Evolutionary conservation across 441 rosid genomes (phyloP), one percentile per base, ranked within the genome.

Genomic region (Euphorbia corollata): DNA sequence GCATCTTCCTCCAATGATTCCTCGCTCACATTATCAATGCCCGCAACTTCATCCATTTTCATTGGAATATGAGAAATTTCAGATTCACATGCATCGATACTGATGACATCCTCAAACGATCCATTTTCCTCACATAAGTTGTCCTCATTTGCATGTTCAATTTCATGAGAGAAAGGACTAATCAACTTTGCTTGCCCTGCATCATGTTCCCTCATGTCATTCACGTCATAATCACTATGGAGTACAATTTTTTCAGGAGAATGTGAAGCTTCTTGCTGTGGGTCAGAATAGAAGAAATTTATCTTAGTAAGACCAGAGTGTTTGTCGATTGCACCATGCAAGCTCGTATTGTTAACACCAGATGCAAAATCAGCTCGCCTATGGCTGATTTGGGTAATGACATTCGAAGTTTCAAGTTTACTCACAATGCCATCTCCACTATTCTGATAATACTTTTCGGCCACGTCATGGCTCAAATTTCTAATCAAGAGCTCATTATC

Each of bases 31-130:
- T 65, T 59, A 63, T 73, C 67, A 41, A 41, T 41, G 47, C 13
- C 47, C 65, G 58, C 71, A 34, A 60, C 69, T 39, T 67, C 71
- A 65, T 71, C 80, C 78, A 73, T 65, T 71, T 59, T 76, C 82
- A 56, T 19, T 32, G 60, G 59, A 71, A 36, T 70, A 30, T 43
- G 65, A 70, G 66, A 20, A 65, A 45, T 61, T 76, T 67, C 70
- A 27, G 30, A 18, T 75, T 30, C 71, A 55, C 43, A 67, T 60
- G 34, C 75, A 65, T 61, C 61, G 64, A 30, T 47, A 24, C 61
- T 64, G 48, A 54, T 34, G 41, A 56, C 62, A 56, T 71, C 71
- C 73, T 69, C 78, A 48, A 56, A 64, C 43, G 62, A 67, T 36
- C 50, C 64, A 51, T 63, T 61, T 65, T 74, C 64, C 69, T 60